Evolutionary conservation across 768 basidiomycete genomes (phyloP).

Genomic region (Asterophora lycoperdoides): DNA sequence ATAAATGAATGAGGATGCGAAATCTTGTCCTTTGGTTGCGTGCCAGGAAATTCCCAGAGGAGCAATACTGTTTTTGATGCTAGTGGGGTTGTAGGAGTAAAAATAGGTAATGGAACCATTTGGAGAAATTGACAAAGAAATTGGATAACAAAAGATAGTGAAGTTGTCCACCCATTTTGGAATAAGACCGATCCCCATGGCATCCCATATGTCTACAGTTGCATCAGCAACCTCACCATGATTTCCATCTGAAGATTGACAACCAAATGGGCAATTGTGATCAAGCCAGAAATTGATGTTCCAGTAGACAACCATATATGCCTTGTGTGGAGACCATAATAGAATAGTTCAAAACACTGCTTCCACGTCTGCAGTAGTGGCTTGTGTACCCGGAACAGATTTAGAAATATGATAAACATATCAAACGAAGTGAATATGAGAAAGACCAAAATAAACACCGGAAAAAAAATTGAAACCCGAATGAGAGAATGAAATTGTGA

Average conservation of each 20-base stretch:
- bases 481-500: too few species aligned
- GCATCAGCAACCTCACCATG: constrained; percentile 19
- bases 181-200: constrained; percentile 10
- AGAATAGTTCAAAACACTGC: constrained; percentile 29
- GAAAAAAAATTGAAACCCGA: too few species aligned
- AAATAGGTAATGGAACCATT: background rate
- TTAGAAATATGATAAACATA: background rate
- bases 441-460: too few species aligned
- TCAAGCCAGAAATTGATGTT: constrained; percentile 18
- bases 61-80: constrained; percentile 5
- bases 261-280: constrained; percentile 20
- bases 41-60: constrained; percentile 23
- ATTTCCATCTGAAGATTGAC: constrained; percentile 18
- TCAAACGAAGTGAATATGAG: too few species aligned
- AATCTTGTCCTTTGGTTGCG: constrained; percentile 21
- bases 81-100: constrained; percentile 2
- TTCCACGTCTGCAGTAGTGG: constrained; percentile 24
- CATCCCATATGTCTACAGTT: constrained; percentile 19
- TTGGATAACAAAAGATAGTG: constrained; percentile 16
- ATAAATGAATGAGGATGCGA: constrained; percentile 18
- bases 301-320: constrained; percentile 22
- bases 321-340: constrained; percentile 24
- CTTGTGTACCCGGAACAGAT: constrained; percentile 21
- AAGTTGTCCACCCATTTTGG: constrained; percentile 33
- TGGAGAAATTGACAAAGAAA: too few species aligned